Conservation (phyloP, 2,329 filamentous ascomycete genomes). For the Exophiala alcalophila region DNA sequence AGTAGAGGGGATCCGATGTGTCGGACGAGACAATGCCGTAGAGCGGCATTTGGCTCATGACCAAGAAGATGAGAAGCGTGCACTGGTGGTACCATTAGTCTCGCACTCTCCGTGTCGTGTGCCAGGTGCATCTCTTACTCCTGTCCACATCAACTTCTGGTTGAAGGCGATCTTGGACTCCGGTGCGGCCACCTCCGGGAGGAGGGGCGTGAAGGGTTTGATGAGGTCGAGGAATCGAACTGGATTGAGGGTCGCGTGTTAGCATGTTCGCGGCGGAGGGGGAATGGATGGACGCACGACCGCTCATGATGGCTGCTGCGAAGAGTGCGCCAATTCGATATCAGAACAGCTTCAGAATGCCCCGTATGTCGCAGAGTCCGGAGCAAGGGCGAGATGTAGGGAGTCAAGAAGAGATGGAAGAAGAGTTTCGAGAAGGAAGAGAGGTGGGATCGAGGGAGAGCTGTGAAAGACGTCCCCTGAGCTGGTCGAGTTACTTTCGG, state of each 20-base stretch:
- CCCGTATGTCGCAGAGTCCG: no score
- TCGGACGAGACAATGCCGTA: conserved; percentile 99
- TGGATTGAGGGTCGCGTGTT: conserved; percentile 42
- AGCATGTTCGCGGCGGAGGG: conserved; percentile 20
- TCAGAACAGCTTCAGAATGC: conserved; percentile 6
- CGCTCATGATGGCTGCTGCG: conserved; percentile 25
- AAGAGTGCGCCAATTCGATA: conserved; percentile 5
- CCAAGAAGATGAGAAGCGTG: conserved; percentile 96
- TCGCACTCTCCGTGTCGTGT: conserved; percentile 6
- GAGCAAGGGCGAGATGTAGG: conserved; percentile 2
- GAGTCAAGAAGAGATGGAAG: conserved; percentile 2
- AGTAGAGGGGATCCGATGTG: conserved; percentile 98
- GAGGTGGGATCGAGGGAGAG: conserved; percentile 2
- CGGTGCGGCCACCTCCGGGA: conserved; percentile 97
- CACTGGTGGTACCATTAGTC: conserved; percentile 46
- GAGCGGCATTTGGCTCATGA: conserved; percentile 99
- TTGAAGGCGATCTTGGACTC: conserved; percentile 99
- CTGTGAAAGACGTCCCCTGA: conserved; percentile 12
- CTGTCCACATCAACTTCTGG: conserved; percentile 95
- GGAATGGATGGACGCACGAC: conserved; percentile 18
- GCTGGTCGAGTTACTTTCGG: conserved; percentile 9
- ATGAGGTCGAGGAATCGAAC: conserved; percentile 99
- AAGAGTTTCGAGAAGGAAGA: neutral
- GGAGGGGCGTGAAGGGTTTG: conserved; percentile 99
- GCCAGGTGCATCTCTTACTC: conserved; percentile 46